These are phyloP conservation scores for Paraphoma sp. DNA, from an alignment of 2,329 filamentous ascomycete genomes.

Conservation along the genomic window DNA sequence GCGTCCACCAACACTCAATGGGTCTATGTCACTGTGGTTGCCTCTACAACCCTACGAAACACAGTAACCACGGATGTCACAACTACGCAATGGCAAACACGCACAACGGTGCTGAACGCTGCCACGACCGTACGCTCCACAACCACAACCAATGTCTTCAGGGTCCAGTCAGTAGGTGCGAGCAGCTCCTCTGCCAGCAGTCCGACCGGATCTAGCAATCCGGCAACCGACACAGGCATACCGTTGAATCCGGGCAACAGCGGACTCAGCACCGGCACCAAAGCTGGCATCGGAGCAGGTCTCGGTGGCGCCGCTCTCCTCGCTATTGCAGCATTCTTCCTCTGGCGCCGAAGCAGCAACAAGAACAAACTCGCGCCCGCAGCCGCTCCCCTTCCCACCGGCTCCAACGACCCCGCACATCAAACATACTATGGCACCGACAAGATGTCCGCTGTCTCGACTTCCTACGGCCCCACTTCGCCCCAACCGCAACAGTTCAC, in stretches of 20 bases:
- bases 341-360: not conserved
- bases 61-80: not conserved
- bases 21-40: not conserved
- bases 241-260: not conserved
- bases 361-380: not conserved
- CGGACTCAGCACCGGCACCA: not conserved
- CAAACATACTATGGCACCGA: not conserved
- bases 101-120: not conserved
- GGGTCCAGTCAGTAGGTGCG: not conserved
- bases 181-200: not conserved
- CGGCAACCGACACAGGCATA: not conserved
- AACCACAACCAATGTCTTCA: not conserved
- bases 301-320: not conserved
- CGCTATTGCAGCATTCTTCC: not conserved
- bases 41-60: not conserved
- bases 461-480: not conserved
- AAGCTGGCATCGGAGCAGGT: not conserved
- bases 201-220: not conserved
- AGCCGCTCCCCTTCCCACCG: not conserved
- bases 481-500: not conserved
- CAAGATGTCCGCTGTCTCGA: not conserved
- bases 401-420: not conserved
- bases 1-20: not conserved
- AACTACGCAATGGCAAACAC: not conserved
- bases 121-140: not conserved